These are phyloP conservation scores for Aureobasidium sp. DNA, from an alignment of 2,329 filamentous ascomycete genomes.

Conservation along the genomic window DNA sequence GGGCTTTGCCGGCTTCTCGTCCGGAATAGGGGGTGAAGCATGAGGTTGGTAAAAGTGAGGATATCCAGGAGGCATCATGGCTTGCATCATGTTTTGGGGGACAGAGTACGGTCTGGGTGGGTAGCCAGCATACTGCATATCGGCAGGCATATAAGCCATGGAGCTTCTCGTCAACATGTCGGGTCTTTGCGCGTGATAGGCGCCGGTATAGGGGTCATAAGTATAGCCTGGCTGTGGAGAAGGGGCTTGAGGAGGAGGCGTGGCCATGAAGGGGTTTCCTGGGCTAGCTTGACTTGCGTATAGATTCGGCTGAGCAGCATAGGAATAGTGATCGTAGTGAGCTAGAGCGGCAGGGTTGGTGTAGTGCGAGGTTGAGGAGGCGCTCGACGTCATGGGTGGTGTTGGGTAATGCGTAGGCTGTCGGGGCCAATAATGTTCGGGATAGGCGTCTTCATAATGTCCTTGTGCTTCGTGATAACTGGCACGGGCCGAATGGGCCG, in stretches of 20 bases:
- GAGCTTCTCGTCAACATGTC: background rate
- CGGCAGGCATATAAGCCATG: background rate
- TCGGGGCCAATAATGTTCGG: conserved; percentile 20
- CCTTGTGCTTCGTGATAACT: conserved; percentile 25
- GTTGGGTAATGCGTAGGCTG: conserved; percentile 30
- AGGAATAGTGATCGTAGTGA: conserved; percentile 21
- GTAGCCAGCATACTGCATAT: background rate
- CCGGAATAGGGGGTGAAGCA: background rate
- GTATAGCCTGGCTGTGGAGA: background rate
- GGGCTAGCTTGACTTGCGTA: conserved; percentile 29
- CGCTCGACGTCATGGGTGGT: conserved; percentile 31
- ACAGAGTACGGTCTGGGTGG: background rate
- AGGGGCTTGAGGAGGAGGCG: conserved; percentile 14
- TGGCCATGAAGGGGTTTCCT: conserved; percentile 9
- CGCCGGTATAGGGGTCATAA: conserved; percentile 18
- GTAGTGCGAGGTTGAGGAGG: background rate
- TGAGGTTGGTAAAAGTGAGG: background rate
- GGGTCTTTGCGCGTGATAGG: conserved; percentile 6
- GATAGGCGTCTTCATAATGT: conserved; percentile 18
- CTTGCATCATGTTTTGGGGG: conserved; percentile 21
- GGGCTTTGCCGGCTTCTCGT: background rate
- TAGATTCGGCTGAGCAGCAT: conserved; percentile 27
- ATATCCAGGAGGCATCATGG: conserved; percentile 13
- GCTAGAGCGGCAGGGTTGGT: background rate
- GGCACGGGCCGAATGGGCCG: conserved; percentile 24